Base-by-base conservation (phyloP, 2,329 filamentous ascomycete genomes). In the Bipolaris oryzae region DNA sequence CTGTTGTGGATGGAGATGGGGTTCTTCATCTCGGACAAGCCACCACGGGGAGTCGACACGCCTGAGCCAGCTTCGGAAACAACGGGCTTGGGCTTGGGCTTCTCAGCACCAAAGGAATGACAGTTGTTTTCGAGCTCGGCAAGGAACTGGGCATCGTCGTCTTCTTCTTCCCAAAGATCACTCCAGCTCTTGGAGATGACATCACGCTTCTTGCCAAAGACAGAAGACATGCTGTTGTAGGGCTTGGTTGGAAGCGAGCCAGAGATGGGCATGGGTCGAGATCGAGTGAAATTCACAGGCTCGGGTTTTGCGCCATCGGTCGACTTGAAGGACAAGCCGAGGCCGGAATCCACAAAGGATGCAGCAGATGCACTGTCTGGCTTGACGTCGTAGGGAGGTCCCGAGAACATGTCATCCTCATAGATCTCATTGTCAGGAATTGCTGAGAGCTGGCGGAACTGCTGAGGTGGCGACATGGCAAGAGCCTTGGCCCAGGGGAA, bases 181-280 rank as follows among this genome's bases (percentile, higher is more conserved):
- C 93, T 96, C 95, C 95, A 99, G 82, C 95, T 98, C 88, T 98
- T 98, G 54, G 95, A 96, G 45, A 96, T 91, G 45, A 85, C 81
- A 43, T 94, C 89, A 61, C 87, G 85, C 74, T 89, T 87, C 71
- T 87, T 87, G 49, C 90, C 91, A 73, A 96, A 94, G 48, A 94
- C 86, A 72, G 89, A 85, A 4, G 90, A 87, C 83, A 94, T 88
- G 59, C 90, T 88, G 51, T 85, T 82, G 66, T 88, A 81, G 38
- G 85, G 84, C 74, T 85, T 85, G 57, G 75, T 80, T 0, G 91
- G 89, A 72, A 95, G 87, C 13, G 89, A 90, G 77, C 93, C 91
- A 61, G 85, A 87, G 73, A 95, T 94, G 5, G 90, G 88, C 23
- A 95, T 82, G 1, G 92, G 91, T 37, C 85, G 87, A 49, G 89